Conservation (phyloP, 805 yeast genomes). For the Maudiozyma bulderi region DNA sequence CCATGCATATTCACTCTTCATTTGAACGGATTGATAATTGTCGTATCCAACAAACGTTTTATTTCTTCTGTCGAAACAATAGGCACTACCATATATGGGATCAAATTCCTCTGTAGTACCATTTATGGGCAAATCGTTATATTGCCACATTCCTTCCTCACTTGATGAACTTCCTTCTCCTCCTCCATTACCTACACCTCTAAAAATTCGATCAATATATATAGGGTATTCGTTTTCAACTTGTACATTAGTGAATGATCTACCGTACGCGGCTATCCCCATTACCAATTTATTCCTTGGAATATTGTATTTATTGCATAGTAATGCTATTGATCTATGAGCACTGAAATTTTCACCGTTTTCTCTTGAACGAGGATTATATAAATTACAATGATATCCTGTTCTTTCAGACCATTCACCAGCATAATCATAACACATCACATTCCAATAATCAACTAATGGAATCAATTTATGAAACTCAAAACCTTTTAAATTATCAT, state of each 20-base stretch:
- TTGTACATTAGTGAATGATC: slow-evolving; percentile 37
- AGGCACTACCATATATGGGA: slow-evolving; percentile 42
- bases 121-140: slow-evolving; percentile 43
- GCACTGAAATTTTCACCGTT: slow-evolving; percentile 31
- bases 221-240: slow-evolving; percentile 20
- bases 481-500: slow-evolving; percentile 35
- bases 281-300: slow-evolving; percentile 46
- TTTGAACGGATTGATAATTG: slow-evolving; percentile 39
- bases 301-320: slow-evolving; percentile 35
- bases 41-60: slow-evolving; percentile 56
- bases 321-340: slow-evolving; percentile 38
- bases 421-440: slow-evolving; percentile 85
- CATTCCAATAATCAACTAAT: slow-evolving; percentile 60
- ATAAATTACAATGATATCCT: slow-evolving; percentile 65
- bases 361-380: slow-evolving; percentile 4
- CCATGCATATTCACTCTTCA: slow-evolving; percentile 52
- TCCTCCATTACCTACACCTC: slow-evolving; percentile 35
- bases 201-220: slow-evolving; percentile 32
- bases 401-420: slow-evolving; percentile 65
- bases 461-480: slow-evolving; percentile 46
- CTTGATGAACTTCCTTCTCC: slow-evolving; percentile 36
- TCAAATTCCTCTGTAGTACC: slow-evolving; percentile 45
- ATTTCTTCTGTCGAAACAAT: slow-evolving; percentile 34
- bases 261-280: slow-evolving; percentile 87
- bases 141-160: slow-evolving; percentile 44